These are phyloP conservation scores for Nitzschia sp. DNA, from an alignment of 108 stramenopile species.

Conservation along the genomic window DNA sequence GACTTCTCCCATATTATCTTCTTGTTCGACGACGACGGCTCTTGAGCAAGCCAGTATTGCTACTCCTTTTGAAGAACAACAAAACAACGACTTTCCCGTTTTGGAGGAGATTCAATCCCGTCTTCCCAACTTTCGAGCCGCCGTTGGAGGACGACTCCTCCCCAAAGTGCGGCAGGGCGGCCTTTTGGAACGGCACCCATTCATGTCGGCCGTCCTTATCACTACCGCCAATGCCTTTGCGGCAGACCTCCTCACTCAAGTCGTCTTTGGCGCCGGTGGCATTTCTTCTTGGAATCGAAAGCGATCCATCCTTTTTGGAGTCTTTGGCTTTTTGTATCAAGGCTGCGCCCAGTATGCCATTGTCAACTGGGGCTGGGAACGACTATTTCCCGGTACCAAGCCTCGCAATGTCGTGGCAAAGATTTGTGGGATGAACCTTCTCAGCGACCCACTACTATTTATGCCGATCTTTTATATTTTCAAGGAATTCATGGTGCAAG, in stretches of 20 bases:
- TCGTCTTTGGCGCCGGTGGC: constrained; percentile 1
- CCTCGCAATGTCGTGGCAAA: constrained; percentile 16
- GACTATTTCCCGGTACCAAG: constrained; percentile 30
- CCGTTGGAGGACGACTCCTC: too few species aligned
- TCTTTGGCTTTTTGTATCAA: constrained; percentile 41
- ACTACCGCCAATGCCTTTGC: constrained; percentile 24
- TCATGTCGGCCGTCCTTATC: constrained; percentile 18
- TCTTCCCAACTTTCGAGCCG: neutral
- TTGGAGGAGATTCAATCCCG: neutral
- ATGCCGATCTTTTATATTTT: constrained; percentile 44
- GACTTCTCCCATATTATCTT: too few species aligned
- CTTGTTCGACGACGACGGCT: too few species aligned
- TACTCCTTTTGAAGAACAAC: neutral
- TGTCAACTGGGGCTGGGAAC: constrained; percentile 35
- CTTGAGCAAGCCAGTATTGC: neutral
- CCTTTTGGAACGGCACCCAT: constrained; percentile 29
- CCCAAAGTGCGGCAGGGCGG: neutral
- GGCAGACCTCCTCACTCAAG: constrained; percentile 30
- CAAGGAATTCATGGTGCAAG: constrained; percentile 10
- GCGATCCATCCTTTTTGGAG: constrained; percentile 24
- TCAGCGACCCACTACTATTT: constrained; percentile 36
- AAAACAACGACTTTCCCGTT: neutral
- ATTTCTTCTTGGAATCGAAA: constrained; percentile 18
- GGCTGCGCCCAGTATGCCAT: constrained; percentile 35
- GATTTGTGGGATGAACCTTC: constrained; percentile 35